phyloP scores from a whole-genome alignment of 768 basidiomycete species.

The Lactarius quietus region DNA sequence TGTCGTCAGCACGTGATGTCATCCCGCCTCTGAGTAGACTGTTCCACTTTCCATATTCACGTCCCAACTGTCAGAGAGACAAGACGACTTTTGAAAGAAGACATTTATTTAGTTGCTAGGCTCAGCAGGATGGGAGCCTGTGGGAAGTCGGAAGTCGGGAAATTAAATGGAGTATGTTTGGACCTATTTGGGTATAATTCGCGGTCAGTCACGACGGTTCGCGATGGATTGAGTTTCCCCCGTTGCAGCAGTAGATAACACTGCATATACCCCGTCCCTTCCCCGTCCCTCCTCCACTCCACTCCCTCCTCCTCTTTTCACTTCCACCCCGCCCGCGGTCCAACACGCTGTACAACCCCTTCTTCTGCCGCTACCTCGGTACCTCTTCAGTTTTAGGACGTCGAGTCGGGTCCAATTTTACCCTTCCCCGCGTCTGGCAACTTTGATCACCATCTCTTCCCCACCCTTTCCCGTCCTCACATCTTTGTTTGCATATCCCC shows the following conservation, averaged over 20 bases:
- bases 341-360: slow-evolving; percentile 16
- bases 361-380: slow-evolving; percentile 1
- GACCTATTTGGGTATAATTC: slow-evolving; percentile 21
- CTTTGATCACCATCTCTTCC: not conserved
- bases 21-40: not conserved
- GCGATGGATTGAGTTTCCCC: not conserved
- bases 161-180: slow-evolving; percentile 12
- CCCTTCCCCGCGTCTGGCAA: slow-evolving; percentile 1
- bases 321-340: slow-evolving; percentile 1
- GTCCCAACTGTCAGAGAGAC: not conserved
- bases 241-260: slow-evolving; percentile 13
- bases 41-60: not conserved
- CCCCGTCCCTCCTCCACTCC: not conserved
- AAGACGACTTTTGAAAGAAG: not conserved
- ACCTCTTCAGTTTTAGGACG: not conserved
- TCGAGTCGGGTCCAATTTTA: not conserved
- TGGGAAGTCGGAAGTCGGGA: not conserved
- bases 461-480: not conserved
- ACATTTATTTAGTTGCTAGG: not conserved
- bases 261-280: slow-evolving; percentile 9
- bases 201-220: slow-evolving; percentile 1
- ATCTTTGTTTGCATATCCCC: not conserved
- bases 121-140: too few species aligned
- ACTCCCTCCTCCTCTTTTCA: not conserved
- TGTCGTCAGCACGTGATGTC: not conserved